These are phyloP conservation scores for Hura crepitans DNA, from an alignment of 441 rosid genomes.

Conservation along the genomic window DNA sequence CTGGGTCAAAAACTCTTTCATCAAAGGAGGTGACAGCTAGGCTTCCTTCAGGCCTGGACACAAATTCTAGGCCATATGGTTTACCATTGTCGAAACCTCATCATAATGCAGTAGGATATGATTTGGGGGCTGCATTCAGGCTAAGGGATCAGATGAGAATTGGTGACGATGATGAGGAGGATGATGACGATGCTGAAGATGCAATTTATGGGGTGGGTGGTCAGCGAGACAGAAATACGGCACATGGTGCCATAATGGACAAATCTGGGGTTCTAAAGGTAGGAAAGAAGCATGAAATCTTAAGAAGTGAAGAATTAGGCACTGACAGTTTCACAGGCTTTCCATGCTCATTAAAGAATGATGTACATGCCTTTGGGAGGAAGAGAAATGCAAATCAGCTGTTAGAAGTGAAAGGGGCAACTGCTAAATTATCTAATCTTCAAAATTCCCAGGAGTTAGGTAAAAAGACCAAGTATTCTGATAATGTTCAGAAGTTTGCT, in stretches of 20 bases:
- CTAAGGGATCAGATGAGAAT: conserved; percentile 45
- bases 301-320: conserved; percentile 43
- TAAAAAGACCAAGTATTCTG: conserved; percentile 45
- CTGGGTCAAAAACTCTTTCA: conserved; percentile 41
- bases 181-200: conserved; percentile 48
- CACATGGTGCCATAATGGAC: conserved; percentile 28
- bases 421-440: conserved; percentile 33
- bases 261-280: conserved; percentile 47
- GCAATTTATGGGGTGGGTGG: conserved; percentile 57
- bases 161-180: conserved; percentile 33
- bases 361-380: conserved; percentile 42
- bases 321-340: conserved; percentile 48
- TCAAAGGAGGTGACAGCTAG: conserved; percentile 34
- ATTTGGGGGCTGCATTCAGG: conserved; percentile 40
- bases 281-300: conserved; percentile 50
- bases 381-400: conserved; percentile 34
- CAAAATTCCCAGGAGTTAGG: conserved; percentile 35
- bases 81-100: conserved; percentile 39
- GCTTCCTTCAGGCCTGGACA: conserved; percentile 44
- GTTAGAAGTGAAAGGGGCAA: conserved; percentile 30
- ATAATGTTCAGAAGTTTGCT: conserved; percentile 36
- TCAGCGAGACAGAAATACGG: conserved; percentile 41
- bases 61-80: conserved; percentile 46
- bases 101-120: conserved; percentile 41
- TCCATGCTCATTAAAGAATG: conserved; percentile 54